Conservation (phyloP, 2,329 filamentous ascomycete species). For the Botrytis aclada region DNA sequence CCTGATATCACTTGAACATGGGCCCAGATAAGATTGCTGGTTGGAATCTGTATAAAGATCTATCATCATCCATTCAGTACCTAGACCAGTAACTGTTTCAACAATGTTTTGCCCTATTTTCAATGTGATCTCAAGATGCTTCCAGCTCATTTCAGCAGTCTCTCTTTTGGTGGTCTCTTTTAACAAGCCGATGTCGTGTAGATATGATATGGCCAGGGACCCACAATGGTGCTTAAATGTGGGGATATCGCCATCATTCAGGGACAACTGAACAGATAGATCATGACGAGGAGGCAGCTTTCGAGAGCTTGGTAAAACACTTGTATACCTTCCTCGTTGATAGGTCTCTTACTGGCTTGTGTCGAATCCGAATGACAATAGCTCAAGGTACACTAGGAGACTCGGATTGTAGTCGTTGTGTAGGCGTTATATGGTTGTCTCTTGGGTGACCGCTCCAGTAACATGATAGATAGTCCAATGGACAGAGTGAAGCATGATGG, state of each 20-base stretch:
- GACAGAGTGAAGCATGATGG: neutral
- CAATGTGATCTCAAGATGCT: neutral
- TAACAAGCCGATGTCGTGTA: neutral
- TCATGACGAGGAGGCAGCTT: neutral
- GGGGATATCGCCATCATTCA: slow-evolving; percentile 8
- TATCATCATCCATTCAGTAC: neutral
- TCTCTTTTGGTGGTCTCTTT: neutral
- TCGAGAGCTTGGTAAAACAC: neutral
- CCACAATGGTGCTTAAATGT: neutral
- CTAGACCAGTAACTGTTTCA: no score
- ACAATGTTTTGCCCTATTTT: neutral
- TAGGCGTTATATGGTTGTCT: neutral
- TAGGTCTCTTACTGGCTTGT: neutral
- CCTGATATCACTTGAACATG: neutral
- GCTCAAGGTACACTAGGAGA: neutral
- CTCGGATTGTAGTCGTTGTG: neutral
- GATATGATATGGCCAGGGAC: neutral
- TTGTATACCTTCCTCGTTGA: neutral
- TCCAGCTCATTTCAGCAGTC: neutral
- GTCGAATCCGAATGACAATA: neutral
- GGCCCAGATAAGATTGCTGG: neutral
- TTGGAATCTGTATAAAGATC: neutral
- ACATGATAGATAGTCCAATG: neutral
- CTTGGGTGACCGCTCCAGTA: neutral
- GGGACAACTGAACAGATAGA: slow-evolving; percentile 5